Evolutionary conservation across 208 protist genomes (phyloP), one percentile per base, ranked within the genome.

Genomic region (Vickermania spadyakhi): DNA sequence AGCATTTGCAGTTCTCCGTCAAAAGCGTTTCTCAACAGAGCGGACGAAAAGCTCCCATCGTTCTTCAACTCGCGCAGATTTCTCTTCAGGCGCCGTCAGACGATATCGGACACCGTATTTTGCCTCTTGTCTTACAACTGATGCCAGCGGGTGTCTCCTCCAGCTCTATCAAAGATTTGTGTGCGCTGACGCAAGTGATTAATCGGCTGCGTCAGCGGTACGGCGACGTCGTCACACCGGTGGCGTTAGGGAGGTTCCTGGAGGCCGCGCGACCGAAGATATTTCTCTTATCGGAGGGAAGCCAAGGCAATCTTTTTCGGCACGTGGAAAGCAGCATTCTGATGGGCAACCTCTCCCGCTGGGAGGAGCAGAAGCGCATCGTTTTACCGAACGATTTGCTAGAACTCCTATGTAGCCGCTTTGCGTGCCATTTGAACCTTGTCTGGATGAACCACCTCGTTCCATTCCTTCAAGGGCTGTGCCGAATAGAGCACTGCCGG

Each of bases 341-440:
- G 13, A 49, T 90, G 18, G 66, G 74, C 13, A 73, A 55, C 36
- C 65, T 90, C 25, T 77, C 83, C 4, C 79, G 79, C 13, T 81
- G 77, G 62, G 74, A 85, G 26, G 28, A 53, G 11, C 26, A 52
- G 25, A 3, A 66, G 14, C 42, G 52, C 18, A 42, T 73, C 22
- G 61, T 57, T 27, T 26, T 77, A 13, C 57, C 73, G 5, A 72
- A 73, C 0, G 86, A 93, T 55, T 28, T 90, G 31, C 52, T 85
- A 2, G 77, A 90, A 60, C 69, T 90, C 45, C 70, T 94, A 22
- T 94, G 75, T 29, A 57, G 66, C 22, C 73, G 66, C 52, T 88
- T 94, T 62, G 41, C 60, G 2, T 56, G 66, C 42, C 71, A 82
- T 50, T 77, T 89, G 57, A 52, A 69, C 14, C 66, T 61, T 41